phyloP scores from a whole-genome alignment of 1,139 yeast genomes.

The Taiozyma sp. region DNA sequence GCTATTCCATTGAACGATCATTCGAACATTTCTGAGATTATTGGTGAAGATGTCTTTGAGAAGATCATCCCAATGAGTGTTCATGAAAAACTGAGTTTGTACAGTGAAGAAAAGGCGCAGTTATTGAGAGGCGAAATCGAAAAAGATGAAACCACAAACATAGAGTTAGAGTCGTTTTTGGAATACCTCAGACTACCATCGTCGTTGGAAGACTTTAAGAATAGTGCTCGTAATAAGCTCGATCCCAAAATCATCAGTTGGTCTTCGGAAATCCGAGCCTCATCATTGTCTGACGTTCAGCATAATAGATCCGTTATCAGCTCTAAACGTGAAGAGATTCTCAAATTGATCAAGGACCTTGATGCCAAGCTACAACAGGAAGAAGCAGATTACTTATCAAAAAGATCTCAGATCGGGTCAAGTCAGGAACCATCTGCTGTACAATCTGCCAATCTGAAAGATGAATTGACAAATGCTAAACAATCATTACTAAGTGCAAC shows the following conservation, averaged over 20 bases:
- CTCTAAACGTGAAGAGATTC: slow-evolving; percentile 37
- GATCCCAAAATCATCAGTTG: slow-evolving; percentile 20
- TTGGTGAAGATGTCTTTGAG: slow-evolving; percentile 59
- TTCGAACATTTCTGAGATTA: slow-evolving; percentile 45
- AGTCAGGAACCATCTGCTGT: slow-evolving; percentile 33
- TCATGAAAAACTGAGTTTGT: slow-evolving; percentile 81
- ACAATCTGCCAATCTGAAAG: slow-evolving; percentile 33
- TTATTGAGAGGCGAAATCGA: slow-evolving; percentile 73
- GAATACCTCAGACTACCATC: slow-evolving; percentile 78
- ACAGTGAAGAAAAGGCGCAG: slow-evolving; percentile 86
- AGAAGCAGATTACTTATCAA: slow-evolving; percentile 29
- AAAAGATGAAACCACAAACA: slow-evolving; percentile 70
- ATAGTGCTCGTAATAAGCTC: slow-evolving; percentile 26
- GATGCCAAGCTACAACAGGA: slow-evolving; percentile 36
- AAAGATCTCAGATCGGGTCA: slow-evolving; percentile 30
- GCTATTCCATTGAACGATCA: slow-evolving; percentile 47
- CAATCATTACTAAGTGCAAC: slow-evolving; percentile 68
- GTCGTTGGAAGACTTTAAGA: slow-evolving; percentile 52
- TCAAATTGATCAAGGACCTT: slow-evolving; percentile 34
- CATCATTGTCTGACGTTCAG: slow-evolving; percentile 25
- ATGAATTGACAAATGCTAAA: slow-evolving; percentile 54
- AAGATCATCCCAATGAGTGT: slow-evolving; percentile 83
- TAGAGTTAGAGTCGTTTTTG: slow-evolving; percentile 71
- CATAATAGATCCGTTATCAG: slow-evolving; percentile 24
- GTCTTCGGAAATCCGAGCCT: slow-evolving; percentile 23